phyloP scores from a whole-genome alignment of 1,284 basidiomycete species.

The Ganoderma lucidum region DNA sequence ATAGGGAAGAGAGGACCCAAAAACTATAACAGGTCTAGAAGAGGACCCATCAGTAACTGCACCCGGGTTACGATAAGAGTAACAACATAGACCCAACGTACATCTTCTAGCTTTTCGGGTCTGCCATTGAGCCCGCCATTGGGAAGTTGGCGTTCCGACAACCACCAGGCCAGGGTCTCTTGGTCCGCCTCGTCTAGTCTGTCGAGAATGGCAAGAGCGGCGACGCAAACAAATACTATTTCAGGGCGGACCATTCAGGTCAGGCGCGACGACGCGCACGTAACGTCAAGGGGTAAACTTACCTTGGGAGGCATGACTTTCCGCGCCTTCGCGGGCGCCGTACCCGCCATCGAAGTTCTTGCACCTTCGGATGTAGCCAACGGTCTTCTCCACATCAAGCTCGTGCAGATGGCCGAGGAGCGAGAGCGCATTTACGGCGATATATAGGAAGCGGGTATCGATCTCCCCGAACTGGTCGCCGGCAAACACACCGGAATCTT shows the following conservation, averaged over 20 bases:
- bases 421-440: slow-evolving; percentile 83
- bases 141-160: slow-evolving; percentile 91
- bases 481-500: slow-evolving; percentile 87
- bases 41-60: neutral
- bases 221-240: slow-evolving; percentile 90
- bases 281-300: slow-evolving; percentile 8
- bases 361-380: slow-evolving; percentile 80
- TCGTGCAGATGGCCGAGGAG: slow-evolving; percentile 78
- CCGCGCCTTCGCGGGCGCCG: slow-evolving; percentile 84
- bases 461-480: slow-evolving; percentile 92
- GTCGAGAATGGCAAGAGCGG: slow-evolving; percentile 87
- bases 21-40: slow-evolving; percentile 95
- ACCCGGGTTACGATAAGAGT: slow-evolving; percentile 4
- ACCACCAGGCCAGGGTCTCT: slow-evolving; percentile 88
- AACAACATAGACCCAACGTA: slow-evolving; percentile 47
- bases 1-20: slow-evolving; percentile 93
- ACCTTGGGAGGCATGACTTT: slow-evolving; percentile 95
- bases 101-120: slow-evolving; percentile 98
- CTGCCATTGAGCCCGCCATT: slow-evolving; percentile 95
- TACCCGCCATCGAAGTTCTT: slow-evolving; percentile 98
- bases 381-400: slow-evolving; percentile 70
- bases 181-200: slow-evolving; percentile 81
- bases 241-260: neutral
- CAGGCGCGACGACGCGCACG: neutral
- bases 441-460: slow-evolving; percentile 93